Conservation (phyloP, 306 rosid species). For the Hippophae rhamnoides region DNA sequence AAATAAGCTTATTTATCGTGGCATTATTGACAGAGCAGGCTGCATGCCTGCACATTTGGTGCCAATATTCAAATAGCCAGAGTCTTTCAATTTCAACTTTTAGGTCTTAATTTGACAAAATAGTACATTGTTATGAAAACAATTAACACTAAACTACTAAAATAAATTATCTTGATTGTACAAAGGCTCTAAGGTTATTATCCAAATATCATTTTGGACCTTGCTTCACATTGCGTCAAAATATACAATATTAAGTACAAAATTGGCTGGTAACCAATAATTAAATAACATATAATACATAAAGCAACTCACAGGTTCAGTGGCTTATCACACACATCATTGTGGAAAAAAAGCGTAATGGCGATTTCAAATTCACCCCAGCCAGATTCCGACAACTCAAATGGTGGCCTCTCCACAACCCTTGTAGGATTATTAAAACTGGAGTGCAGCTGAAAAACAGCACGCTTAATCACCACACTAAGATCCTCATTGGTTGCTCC, state of each 20-base stretch:
- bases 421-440: slow-evolving; percentile 76
- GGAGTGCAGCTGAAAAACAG: slow-evolving; percentile 73
- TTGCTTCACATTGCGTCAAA: too few relatives aligned
- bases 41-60: background rate
- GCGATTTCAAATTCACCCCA: slow-evolving; percentile 83
- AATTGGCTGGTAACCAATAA: slow-evolving; percentile 5
- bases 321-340: slow-evolving; percentile 69
- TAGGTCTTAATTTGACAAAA: background rate
- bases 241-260: slow-evolving; percentile 11
- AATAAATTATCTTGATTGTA: too few relatives aligned
- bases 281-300: slow-evolving; percentile 15
- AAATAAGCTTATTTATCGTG: slow-evolving; percentile 27
- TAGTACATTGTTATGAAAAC: background rate
- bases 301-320: slow-evolving; percentile 59
- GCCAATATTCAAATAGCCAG: background rate
- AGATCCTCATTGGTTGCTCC: slow-evolving; percentile 63
- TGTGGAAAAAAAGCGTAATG: slow-evolving; percentile 57
- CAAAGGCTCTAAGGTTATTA: too few relatives aligned
- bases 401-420: slow-evolving; percentile 63
- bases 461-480: slow-evolving; percentile 51
- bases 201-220: too few relatives aligned
- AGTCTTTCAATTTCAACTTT: background rate
- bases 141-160: too few relatives aligned
- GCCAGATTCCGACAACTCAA: slow-evolving; percentile 72
- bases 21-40: slow-evolving; percentile 1